phyloP scores from a whole-genome alignment of 345 rosid genomes.

The Eucalyptus regnans region DNA sequence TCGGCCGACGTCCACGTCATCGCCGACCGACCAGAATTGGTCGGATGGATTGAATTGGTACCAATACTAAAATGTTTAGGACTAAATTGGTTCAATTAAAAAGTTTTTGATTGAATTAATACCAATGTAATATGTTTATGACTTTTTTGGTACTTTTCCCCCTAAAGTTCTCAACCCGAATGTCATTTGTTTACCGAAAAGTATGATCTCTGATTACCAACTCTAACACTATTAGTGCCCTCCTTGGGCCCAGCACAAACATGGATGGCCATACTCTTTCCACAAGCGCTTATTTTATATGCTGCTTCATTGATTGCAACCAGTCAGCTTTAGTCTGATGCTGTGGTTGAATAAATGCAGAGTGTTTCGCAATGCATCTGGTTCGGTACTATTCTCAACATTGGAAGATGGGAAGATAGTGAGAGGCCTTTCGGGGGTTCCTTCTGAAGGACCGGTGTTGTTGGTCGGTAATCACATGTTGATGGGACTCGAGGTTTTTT shows the following conservation, averaged over 20 bases:
- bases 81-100: too few species aligned
- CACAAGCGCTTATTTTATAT: not conserved
- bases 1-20: too few species aligned
- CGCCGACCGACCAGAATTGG: too few species aligned
- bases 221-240: not conserved
- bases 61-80: too few species aligned
- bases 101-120: too few species aligned
- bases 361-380: not conserved
- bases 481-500: constrained; percentile 26
- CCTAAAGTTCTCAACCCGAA: not conserved
- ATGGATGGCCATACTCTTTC: not conserved
- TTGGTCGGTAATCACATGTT: constrained; percentile 48
- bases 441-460: constrained; percentile 47
- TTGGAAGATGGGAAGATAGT: constrained; percentile 38
- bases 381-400: constrained; percentile 36
- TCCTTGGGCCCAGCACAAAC: not conserved
- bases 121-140: too few species aligned
- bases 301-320: not conserved
- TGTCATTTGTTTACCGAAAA: not conserved
- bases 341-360: not conserved
- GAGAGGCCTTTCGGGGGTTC: constrained; percentile 43
- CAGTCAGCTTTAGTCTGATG: not conserved
- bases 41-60: too few species aligned
- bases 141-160: too few species aligned
- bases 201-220: not conserved